These are phyloP conservation scores for Yarrowia sp. DNA, from an alignment of 805 yeast species.

Conservation along the genomic window DNA sequence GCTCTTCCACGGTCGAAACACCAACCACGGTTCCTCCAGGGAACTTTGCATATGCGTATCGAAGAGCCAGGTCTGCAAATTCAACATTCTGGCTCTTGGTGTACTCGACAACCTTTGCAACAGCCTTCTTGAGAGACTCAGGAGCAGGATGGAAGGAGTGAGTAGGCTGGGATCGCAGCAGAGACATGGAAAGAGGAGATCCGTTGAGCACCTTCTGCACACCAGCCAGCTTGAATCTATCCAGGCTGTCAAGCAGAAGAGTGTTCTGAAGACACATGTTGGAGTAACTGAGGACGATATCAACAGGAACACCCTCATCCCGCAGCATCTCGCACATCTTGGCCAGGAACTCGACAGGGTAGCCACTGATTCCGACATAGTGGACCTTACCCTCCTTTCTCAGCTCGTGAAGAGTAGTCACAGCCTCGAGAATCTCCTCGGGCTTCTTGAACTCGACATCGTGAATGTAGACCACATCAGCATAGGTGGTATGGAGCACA, in stretches of 20 bases:
- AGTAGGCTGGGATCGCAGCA: slow-evolving; percentile 65
- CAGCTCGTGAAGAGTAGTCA: slow-evolving; percentile 56
- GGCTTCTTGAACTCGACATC: slow-evolving; percentile 79
- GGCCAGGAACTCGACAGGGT: slow-evolving; percentile 70
- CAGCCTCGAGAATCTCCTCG: slow-evolving; percentile 57
- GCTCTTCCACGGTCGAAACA: slow-evolving; percentile 61
- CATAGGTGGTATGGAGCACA: slow-evolving; percentile 62
- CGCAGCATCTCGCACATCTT: slow-evolving; percentile 46
- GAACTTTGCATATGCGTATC: slow-evolving; percentile 71
- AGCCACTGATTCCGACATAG: slow-evolving; percentile 80
- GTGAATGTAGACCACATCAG: slow-evolving; percentile 83
- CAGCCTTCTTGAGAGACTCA: slow-evolving; percentile 49
- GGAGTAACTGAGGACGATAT: slow-evolving; percentile 73
- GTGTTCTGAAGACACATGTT: slow-evolving; percentile 81
- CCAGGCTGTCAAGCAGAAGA: slow-evolving; percentile 49
- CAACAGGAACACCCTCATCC: slow-evolving; percentile 58
- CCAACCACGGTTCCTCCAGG: slow-evolving; percentile 75
- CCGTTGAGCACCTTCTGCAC: slow-evolving; percentile 69
- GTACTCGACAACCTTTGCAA: slow-evolving; percentile 47
- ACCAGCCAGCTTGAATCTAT: slow-evolving; percentile 46
- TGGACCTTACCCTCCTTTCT: slow-evolving; percentile 61
- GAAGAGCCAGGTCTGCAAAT: slow-evolving; percentile 76
- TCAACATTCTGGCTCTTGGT: slow-evolving; percentile 51
- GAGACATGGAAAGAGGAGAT: slow-evolving; percentile 84
- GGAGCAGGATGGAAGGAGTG: slow-evolving; percentile 81